Evolutionary conservation across 306 rosid genomes (phyloP).

Genomic region (Vigna mungo): DNA sequence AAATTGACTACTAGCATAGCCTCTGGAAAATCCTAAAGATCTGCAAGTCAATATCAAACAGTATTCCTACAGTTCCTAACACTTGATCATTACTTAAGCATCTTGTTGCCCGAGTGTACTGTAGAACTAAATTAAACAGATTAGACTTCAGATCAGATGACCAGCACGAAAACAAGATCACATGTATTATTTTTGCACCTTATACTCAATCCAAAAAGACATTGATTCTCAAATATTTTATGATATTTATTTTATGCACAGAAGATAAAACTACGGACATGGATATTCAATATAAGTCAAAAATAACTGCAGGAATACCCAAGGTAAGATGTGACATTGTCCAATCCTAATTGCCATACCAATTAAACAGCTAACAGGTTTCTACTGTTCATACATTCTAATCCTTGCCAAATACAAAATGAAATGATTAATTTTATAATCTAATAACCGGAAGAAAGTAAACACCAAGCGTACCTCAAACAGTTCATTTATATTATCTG

Average conservation of each 20-base stretch:
- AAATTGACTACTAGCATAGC: conserved; percentile 36
- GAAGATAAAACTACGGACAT: conserved; percentile 19
- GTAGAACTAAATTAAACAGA: conserved; percentile 31
- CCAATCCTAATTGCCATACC: conserved; percentile 9
- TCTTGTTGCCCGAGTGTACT: conserved; percentile 17
- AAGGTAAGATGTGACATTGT: conserved; percentile 31
- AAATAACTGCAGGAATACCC: not conserved
- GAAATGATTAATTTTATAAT: conserved; percentile 22
- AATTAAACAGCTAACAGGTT: not conserved
- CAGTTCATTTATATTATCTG: conserved; percentile 93
- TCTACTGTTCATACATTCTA: conserved; percentile 25
- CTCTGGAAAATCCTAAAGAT: conserved; percentile 43
- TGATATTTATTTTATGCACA: conserved; percentile 11
- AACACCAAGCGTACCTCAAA: conserved; percentile 76
- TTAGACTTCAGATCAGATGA: conserved; percentile 31
- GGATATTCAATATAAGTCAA: conserved; percentile 15
- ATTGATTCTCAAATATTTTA: not conserved
- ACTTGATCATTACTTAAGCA: conserved; percentile 42
- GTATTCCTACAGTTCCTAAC: conserved; percentile 38
- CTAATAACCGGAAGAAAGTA: conserved; percentile 27
- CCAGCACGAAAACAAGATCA: conserved; percentile 23
- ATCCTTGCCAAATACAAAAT: conserved; percentile 40
- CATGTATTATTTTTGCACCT: conserved; percentile 34
- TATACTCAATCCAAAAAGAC: conserved; percentile 25
- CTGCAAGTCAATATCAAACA: conserved; percentile 40